These are phyloP conservation scores for Cyberlindnera euphorbiae DNA, from an alignment of 805 yeast species.

Conservation along the genomic window DNA sequence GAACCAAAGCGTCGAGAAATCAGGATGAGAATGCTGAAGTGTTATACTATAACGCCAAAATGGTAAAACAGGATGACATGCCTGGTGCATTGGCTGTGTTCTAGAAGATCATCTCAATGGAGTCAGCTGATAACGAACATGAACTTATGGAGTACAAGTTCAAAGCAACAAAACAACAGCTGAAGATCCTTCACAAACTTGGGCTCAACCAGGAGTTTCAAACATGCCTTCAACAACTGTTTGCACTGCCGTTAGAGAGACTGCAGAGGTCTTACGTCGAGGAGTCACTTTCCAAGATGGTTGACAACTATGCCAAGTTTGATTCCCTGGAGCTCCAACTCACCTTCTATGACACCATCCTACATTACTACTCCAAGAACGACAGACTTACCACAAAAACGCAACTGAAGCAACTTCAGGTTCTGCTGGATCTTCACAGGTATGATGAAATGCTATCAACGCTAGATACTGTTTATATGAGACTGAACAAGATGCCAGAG, in stretches of 20 bases:
- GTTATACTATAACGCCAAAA: conserved; percentile 24
- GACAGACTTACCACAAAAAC: conserved; percentile 46
- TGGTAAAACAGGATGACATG: conserved; percentile 22
- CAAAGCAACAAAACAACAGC: conserved; percentile 23
- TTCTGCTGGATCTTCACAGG: conserved; percentile 28
- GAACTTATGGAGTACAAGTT: conserved; percentile 22
- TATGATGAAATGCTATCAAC: conserved; percentile 31
- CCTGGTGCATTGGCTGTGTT: conserved; percentile 18
- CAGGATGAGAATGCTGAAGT: conserved; percentile 30
- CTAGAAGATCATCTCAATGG: conserved; percentile 25
- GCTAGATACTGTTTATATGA: conserved; percentile 33
- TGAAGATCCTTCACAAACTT: conserved; percentile 22
- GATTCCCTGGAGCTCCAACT: conserved; percentile 15
- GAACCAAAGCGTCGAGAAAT: too few relatives aligned
- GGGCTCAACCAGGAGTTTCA: conserved; percentile 14
- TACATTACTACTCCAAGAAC: conserved; percentile 23
- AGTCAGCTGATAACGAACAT: conserved; percentile 32
- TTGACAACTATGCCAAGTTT: conserved; percentile 28
- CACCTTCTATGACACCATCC: conserved; percentile 28
- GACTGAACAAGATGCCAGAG: conserved; percentile 36
- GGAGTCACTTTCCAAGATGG: conserved; percentile 35
- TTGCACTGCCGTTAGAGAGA: conserved; percentile 12
- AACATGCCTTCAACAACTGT: conserved; percentile 6
- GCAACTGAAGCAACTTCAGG: conserved; percentile 40
- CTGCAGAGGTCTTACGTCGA: conserved; percentile 26